Evolutionary conservation across 257 asterid species (phyloP).

Genomic region (Lavandula angustifolia): DNA sequence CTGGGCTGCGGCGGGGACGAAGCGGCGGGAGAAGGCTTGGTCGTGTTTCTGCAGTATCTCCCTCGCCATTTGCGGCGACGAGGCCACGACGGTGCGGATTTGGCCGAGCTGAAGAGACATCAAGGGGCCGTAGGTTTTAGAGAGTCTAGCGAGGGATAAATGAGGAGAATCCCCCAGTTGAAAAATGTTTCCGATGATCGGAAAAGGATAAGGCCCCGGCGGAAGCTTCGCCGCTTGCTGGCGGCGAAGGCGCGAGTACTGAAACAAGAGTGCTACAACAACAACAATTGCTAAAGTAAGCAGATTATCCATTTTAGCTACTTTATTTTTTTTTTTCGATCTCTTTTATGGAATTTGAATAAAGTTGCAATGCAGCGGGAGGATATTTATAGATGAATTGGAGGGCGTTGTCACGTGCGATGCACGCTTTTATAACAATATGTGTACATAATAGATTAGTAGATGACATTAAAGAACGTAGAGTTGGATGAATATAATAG

Average conservation of each 20-base stretch:
- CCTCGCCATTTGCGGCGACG: slow-evolving; percentile 37
- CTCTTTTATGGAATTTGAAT: no score
- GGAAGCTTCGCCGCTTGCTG: slow-evolving; percentile 12
- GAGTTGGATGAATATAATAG: no score
- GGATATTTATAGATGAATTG: no score
- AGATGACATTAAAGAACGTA: no score
- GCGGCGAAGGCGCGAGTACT: not conserved
- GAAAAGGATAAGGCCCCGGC: slow-evolving; percentile 30
- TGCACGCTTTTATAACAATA: no score
- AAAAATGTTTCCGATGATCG: slow-evolving; percentile 28
- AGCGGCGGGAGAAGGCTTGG: slow-evolving; percentile 22
- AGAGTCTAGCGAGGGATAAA: slow-evolving; percentile 20
- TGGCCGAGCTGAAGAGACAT: slow-evolving; percentile 35
- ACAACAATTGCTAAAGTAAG: no score
- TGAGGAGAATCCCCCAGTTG: slow-evolving; percentile 19
- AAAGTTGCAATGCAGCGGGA: no score
- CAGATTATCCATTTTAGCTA: no score
- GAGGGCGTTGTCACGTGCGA: no score
- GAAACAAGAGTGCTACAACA: no score
- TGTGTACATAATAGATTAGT: no score
- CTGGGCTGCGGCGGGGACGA: slow-evolving; percentile 14
- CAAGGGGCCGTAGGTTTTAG: slow-evolving; percentile 32
- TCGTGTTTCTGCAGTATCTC: slow-evolving; percentile 37
- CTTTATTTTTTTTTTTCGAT: no score
- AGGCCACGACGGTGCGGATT: slow-evolving; percentile 22